phyloP scores from a whole-genome alignment of 192 early-diverging fungal species.

The Rhizophlyctis rosea region DNA sequence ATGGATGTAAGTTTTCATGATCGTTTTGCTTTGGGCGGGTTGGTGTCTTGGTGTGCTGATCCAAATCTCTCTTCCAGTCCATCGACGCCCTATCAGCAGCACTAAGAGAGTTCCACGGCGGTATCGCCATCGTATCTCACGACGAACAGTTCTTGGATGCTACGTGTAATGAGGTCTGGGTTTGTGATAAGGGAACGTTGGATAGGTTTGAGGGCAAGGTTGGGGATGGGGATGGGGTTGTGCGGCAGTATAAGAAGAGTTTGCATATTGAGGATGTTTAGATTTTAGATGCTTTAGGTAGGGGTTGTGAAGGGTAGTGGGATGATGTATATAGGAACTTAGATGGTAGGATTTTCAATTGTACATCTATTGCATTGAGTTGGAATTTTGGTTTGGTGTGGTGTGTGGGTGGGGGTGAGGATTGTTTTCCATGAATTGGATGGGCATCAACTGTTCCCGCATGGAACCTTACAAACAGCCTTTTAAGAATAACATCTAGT shows the following conservation, averaged over 20 bases:
- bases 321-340: too few species aligned
- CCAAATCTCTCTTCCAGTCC: slow-evolving; percentile 34
- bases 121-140: slow-evolving; percentile 88
- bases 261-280: slow-evolving; percentile 22
- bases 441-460: too few species aligned
- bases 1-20: slow-evolving; percentile 30
- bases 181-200: slow-evolving; percentile 82
- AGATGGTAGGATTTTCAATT: too few species aligned
- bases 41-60: neutral
- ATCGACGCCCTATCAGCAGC: slow-evolving; percentile 92
- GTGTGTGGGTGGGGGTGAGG: too few species aligned
- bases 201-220: slow-evolving; percentile 74
- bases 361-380: too few species aligned
- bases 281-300: too few species aligned
- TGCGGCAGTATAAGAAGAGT: slow-evolving; percentile 49
- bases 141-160: slow-evolving; percentile 79
- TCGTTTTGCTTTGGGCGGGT: neutral
- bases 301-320: too few species aligned
- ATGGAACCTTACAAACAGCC: too few species aligned
- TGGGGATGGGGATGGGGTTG: slow-evolving; percentile 42
- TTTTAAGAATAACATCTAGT: too few species aligned
- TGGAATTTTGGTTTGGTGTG: too few species aligned
- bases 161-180: slow-evolving; percentile 88
- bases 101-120: slow-evolving; percentile 84
- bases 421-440: too few species aligned